Percentiles rank a stretch among this genome's conserved stretches.
These are phyloP conservation scores for Skeletonema tropicum DNA, from an alignment of 108 stramenopile genomes.

Conservation along the genomic window DNA sequence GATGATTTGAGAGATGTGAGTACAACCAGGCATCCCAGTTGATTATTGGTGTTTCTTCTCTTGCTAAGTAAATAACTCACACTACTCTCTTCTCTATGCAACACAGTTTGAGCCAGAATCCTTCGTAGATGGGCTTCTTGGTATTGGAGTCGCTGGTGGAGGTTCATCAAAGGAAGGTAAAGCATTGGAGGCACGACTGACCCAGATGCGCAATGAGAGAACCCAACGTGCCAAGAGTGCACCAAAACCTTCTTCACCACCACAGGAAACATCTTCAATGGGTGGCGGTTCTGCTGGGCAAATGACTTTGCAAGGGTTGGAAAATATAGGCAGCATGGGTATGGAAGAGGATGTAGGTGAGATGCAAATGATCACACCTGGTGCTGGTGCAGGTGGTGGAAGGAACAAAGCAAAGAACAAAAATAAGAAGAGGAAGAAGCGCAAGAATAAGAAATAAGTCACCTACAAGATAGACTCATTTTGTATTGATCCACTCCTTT, in stretches of 20 bases:
- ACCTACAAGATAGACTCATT: too few relatives aligned
- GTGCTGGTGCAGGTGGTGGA: slow-evolving; percentile 15
- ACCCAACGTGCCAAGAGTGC: slow-evolving; percentile 54
- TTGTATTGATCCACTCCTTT: too few relatives aligned
- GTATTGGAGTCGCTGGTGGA: slow-evolving; percentile 75
- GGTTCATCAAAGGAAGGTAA: slow-evolving; percentile 63
- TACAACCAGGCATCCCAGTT: too few relatives aligned
- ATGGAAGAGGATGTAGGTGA: slow-evolving; percentile 13
- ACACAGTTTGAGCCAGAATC: slow-evolving; percentile 80
- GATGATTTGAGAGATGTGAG: slow-evolving; percentile 88
- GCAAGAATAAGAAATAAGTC: slow-evolving; percentile 22
- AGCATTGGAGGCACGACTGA: slow-evolving; percentile 60
- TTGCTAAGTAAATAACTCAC: slow-evolving; percentile 5
- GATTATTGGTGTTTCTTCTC: neutral
- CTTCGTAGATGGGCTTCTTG: slow-evolving; percentile 84
- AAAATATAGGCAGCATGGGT: slow-evolving; percentile 8
- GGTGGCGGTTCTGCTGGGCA: slow-evolving; percentile 19
- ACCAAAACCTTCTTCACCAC: neutral
- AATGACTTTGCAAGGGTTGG: slow-evolving; percentile 23
- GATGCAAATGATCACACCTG: slow-evolving; percentile 31
- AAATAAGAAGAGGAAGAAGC: slow-evolving; percentile 52
- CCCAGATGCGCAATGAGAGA: slow-evolving; percentile 71
- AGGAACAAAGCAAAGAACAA: slow-evolving; percentile 43
- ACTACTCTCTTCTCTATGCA: neutral
- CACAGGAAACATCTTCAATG: neutral